These are phyloP conservation scores for Paragyromitra xinjiangensis DNA, from an alignment of 495 filamentous ascomycete species.

Conservation along the genomic window DNA sequence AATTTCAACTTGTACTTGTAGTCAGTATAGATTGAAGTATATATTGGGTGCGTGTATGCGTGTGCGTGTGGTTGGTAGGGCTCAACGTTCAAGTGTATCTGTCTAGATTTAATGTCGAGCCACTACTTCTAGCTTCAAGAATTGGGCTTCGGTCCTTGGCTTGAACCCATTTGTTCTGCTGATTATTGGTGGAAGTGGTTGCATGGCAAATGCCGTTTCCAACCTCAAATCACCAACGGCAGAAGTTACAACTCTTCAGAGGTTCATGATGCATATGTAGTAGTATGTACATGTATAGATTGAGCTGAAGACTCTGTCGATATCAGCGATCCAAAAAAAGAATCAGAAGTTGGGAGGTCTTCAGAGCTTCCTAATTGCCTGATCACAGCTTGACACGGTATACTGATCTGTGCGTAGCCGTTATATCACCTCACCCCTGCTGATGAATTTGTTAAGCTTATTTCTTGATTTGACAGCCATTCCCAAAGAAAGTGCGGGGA, in stretches of 20 bases:
- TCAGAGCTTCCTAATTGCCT: not conserved
- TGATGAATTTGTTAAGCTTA: slow-evolving; percentile 40
- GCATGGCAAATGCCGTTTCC: not conserved
- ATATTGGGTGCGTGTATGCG: not conserved
- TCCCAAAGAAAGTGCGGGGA: slow-evolving; percentile 37
- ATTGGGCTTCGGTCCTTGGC: not conserved
- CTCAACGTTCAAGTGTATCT: slow-evolving; percentile 2
- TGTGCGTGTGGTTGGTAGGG: not conserved
- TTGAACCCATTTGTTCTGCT: not conserved
- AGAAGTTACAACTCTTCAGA: not conserved
- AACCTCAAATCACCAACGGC: slow-evolving; percentile 12
- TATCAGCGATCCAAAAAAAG: slow-evolving; percentile 6
- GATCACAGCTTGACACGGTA: slow-evolving; percentile 1
- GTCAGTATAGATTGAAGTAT: not conserved
- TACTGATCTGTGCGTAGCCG: slow-evolving; percentile 19
- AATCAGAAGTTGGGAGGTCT: not conserved
- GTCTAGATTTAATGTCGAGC: not conserved
- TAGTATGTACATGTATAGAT: not conserved
- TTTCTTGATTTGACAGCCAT: slow-evolving; percentile 32
- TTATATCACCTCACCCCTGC: slow-evolving; percentile 32
- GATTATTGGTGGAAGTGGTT: slow-evolving; percentile 5
- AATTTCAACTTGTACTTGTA: not conserved
- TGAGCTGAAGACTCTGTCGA: slow-evolving; percentile 11
- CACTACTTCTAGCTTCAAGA: not conserved
- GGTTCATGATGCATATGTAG: not conserved